phyloP scores from a whole-genome alignment of 331 rosid species.

The Acacia pycnantha region DNA sequence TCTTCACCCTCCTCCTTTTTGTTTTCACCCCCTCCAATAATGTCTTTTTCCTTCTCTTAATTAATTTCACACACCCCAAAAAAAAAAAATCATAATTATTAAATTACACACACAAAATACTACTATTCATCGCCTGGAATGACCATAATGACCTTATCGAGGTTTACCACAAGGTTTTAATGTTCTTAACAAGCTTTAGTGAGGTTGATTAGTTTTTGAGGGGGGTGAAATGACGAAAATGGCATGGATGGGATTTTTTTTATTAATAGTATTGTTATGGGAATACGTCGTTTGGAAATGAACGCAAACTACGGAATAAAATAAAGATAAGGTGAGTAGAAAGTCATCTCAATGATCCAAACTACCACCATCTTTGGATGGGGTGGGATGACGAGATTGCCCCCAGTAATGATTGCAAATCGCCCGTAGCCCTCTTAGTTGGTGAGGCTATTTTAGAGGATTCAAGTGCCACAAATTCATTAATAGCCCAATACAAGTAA shows the following conservation, averaged over 20 bases:
- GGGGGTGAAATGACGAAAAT: constrained; percentile 10
- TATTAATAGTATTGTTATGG: constrained; percentile 43
- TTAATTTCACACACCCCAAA: too few relatives aligned
- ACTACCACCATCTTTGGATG: constrained; percentile 44
- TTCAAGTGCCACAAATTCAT: constrained; percentile 20
- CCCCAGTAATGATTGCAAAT: constrained; percentile 47
- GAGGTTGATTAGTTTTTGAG: background rate
- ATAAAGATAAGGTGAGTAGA: constrained; percentile 75
- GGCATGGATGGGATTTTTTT: constrained; percentile 34
- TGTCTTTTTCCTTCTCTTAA: constrained; percentile 20
- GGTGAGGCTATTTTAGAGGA: constrained; percentile 34
- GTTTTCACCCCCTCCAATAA: constrained; percentile 49
- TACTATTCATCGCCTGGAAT: background rate
- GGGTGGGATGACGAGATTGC: constrained; percentile 37
- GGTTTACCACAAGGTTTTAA: background rate
- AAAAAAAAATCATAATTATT: too few relatives aligned
- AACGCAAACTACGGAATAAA: constrained; percentile 70
- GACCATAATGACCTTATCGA: constrained; percentile 35
- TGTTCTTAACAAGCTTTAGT: background rate
- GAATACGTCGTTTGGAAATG: constrained; percentile 46
- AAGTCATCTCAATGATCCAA: constrained; percentile 73
- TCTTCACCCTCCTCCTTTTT: constrained; percentile 36
- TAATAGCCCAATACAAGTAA: constrained; percentile 38
- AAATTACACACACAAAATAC: background rate
- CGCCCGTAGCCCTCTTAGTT: background rate